Percentiles rank a stretch among this genome's conserved stretches.
These are phyloP conservation scores for Saccharomycopsis amapae DNA, from an alignment of 805 yeast genomes.

Conservation along the genomic window DNA sequence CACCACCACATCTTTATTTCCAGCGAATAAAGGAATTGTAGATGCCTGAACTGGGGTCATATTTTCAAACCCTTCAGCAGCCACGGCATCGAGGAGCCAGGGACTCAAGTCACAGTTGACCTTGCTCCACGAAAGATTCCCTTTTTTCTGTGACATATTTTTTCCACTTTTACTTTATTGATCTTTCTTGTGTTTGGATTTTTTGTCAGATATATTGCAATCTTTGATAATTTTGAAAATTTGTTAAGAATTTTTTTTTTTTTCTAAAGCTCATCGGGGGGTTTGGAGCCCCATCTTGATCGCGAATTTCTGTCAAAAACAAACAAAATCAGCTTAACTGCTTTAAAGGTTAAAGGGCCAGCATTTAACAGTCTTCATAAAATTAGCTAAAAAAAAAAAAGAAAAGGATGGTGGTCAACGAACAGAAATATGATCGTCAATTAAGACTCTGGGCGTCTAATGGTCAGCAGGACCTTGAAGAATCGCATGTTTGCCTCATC, in stretches of 20 bases:
- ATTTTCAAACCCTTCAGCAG: slow-evolving; percentile 62
- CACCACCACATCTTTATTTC: slow-evolving; percentile 90
- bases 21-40: slow-evolving; percentile 74
- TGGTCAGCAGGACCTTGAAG: slow-evolving; percentile 61
- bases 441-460: slow-evolving; percentile 74
- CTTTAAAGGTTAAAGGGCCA: too few relatives aligned
- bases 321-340: too few relatives aligned
- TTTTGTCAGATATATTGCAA: slow-evolving; percentile 1
- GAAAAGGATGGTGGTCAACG: slow-evolving; percentile 9
- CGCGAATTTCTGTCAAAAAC: too few relatives aligned
- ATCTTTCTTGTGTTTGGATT: too few relatives aligned
- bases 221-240: too few relatives aligned
- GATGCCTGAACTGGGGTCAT: slow-evolving; percentile 99
- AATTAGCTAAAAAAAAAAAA: not conserved
- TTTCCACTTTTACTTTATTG: too few relatives aligned
- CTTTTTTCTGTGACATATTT: too few relatives aligned
- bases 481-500: slow-evolving; percentile 53
- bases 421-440: slow-evolving; percentile 76
- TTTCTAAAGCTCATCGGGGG: not conserved
- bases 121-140: slow-evolving; percentile 12
- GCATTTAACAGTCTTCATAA: too few relatives aligned
- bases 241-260: not conserved
- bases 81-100: slow-evolving; percentile 43
- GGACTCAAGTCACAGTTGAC: slow-evolving; percentile 11
- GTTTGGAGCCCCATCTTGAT: too few relatives aligned